Conservation (phyloP, 73 alveolate genomes). For the Vitrella brassicaformis region DNA sequence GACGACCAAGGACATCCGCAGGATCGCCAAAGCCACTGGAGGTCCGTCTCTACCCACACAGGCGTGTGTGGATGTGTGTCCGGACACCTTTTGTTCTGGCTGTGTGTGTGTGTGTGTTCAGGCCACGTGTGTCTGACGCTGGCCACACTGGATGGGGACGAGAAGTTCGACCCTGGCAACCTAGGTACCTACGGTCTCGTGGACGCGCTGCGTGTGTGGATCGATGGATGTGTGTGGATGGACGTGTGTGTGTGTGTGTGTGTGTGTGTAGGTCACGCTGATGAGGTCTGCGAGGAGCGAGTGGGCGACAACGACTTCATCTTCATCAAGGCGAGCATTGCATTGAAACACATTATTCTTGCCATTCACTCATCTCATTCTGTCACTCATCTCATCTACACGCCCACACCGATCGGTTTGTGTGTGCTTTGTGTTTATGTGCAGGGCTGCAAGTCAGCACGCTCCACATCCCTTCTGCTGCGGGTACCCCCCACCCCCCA, state of each 20-base stretch:
- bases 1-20: constrained; percentile 79
- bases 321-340: constrained; percentile 70
- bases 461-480: background rate
- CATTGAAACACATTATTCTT: too few species aligned
- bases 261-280: too few species aligned
- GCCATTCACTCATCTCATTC: background rate
- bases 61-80: background rate
- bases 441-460: background rate
- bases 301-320: constrained; percentile 92
- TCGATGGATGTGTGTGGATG: too few species aligned
- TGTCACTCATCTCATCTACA: background rate
- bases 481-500: background rate
- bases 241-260: too few species aligned
- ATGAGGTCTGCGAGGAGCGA: constrained; percentile 82
- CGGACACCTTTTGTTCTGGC: background rate
- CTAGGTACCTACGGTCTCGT: constrained; percentile 60
- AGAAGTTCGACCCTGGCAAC: constrained; percentile 49
- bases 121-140: constrained; percentile 50
- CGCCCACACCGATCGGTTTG: background rate
- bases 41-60: constrained; percentile 21
- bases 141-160: constrained; percentile 73
- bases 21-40: constrained; percentile 91
- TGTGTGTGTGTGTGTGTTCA: background rate
- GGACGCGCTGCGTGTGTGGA: too few species aligned
- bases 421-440: background rate